Evolutionary conservation across 306 rosid species (phyloP), one percentile per base, ranked within the genome.

Genomic region (Purshia tridentata): DNA sequence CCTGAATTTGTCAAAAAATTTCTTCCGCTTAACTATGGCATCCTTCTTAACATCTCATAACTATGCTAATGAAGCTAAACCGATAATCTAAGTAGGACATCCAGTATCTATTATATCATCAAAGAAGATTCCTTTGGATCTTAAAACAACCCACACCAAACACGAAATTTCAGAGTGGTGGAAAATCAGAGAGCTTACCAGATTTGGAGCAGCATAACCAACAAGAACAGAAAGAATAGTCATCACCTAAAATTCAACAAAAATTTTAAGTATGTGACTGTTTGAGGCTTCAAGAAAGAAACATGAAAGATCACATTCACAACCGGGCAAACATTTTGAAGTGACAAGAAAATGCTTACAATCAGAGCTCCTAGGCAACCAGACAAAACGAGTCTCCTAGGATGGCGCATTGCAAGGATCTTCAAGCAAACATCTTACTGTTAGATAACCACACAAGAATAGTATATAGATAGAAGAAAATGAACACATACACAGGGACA

Each of bases 151-250:
- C 42, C 70, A 69, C 35, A 72, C 54, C 20, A 14, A 67, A 60
- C 37, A 58, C 47, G 23, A 6, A 69, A 61, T 56, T 69, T 48
- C 19, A 29, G 58, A 46, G 53, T 59, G 35, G 55, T 29, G 35
- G 6, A 71, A 23, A 42, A 59, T 23, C 12, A 54, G 40, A 80
- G 63, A 62, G 51, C 84, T 77, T 78, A 93, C 97, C 87, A 93
- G 84, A 84, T 88, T 93, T 20, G 99, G 99, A 85, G 97, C 96
- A 75, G 96, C 96, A 96, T 96, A 91, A 49, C 99, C 99, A 64
- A 94, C 91, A 60, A 94, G 85, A 70, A 64, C 99, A 75, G 97
- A 94, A 57, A 94, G 93, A 83, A 88, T 82, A 56, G 99, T 94
- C 99, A 94, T 94, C 78, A 91, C 97, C 99, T 94, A 64, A 35